Evolutionary conservation across 1,284 basidiomycete species (phyloP), one percentile per base, ranked within the genome.

Genomic region (Cutaneotrichosporon cyanovorans): DNA sequence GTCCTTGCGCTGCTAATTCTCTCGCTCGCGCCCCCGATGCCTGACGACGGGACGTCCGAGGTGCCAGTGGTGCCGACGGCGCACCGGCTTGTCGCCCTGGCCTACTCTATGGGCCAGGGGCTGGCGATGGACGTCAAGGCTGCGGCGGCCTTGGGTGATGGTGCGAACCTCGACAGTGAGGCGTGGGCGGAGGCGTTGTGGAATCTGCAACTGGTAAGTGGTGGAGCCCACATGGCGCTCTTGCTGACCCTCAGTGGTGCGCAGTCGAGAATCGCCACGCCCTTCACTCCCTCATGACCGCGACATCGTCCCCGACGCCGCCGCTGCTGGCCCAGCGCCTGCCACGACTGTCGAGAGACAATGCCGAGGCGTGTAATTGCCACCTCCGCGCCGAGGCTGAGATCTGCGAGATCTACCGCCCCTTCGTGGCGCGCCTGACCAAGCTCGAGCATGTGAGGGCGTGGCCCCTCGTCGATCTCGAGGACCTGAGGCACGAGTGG

Each of bases 1-100:
- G 47, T 63, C 0, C 43, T 60, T 11, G 60, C 63, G 0, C 48
- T 65, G 2, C 54, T 61, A n/a, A 58, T 65, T 22, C 49, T 60
- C 10, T 48, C 42, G 11, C 55, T 63, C 4, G 48, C 58, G 4
- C 53, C 62, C 9, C 37, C 31, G 10, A 19, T 21, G 0, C 45
- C 45, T 5, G 42, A 47, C 35, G 42, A 49, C 8, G 37, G 25
- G n/a, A 20, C 7, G 6, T 7, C 16, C 6, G 30, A 10, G 16
- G 50, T 37, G 9, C 56, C 53, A 10, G 34, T 42, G 19, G 34
- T 46, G 11, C 49, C 55, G 10, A 47, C 57, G 3, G 36, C 48
- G n/a, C 40, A 22, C 34, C 46, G 60, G n/a, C 42, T 60, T n/a
- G 46, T 61, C 22, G 43, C 57, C 15, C 42, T 62, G 23, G 61